Base-by-base conservation (phyloP, 352 stramenopile genomes). In the Phytophthora gonapodyides region DNA sequence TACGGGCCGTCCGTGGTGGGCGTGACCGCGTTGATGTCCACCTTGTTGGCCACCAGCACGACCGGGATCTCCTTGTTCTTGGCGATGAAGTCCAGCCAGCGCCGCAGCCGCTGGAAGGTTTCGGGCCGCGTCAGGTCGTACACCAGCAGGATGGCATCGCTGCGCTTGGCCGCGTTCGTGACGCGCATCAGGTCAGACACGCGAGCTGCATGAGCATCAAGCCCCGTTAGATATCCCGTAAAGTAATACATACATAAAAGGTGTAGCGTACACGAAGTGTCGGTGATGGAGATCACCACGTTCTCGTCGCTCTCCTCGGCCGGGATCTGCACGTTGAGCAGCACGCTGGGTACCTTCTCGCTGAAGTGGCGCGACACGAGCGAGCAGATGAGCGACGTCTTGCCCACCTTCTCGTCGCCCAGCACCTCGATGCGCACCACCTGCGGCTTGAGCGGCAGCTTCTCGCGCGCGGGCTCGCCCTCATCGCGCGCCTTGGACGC, bases 321-420 rank as follows among this genome's bases (percentile, higher is more conserved):
- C 16, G 87, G 87, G 58, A 97, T 93, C 71, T 93, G 84, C 58
- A 94, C 87, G 58, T 94, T 93, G 42, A 94, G 84, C 61, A 96
- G 69, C 53, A 96, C 85, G 34, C 75, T 81, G 13, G 87, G 87
- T 61, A 96, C 88, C 62, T 89, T 89, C 69, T 96, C 85, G 65
- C 82, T 94, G 57, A 93, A 96, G 64, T 93, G 88, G 59, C 84
- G 78, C 54, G 86, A 96, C 64, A 96, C 87, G 38, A 96, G 76
- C 67, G 89, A 88, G 70, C 86, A 96, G 69, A 97, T 95, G 65
- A 97, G 86, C 73, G 89, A 96, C 57, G 87, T 96, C 75, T 97
- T 97, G 66, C 89, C 89, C 57, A 94, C 85, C 74, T 92, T 94
- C 69, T 94, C 87, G 67, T 97, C 89, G 63, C 89, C 89, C 49